phyloP scores from a whole-genome alignment of 2,329 filamentous ascomycete genomes.

The Fusarium xylarioides region DNA sequence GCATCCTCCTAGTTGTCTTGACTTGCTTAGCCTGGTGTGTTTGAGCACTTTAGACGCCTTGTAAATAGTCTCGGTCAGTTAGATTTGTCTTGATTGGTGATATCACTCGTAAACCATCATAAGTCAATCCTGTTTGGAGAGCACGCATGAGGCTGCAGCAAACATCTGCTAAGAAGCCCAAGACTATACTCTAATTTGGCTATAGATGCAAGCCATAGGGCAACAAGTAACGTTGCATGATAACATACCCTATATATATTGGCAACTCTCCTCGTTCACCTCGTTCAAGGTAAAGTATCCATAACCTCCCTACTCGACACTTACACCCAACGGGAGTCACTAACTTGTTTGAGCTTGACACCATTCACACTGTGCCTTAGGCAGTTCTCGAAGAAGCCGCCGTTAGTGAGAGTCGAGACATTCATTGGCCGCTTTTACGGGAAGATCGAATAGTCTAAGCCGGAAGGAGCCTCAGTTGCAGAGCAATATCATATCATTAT shows the following conservation, averaged over 20 bases:
- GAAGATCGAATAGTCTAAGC: not conserved
- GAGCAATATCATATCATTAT: not conserved
- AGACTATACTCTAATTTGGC: not conserved
- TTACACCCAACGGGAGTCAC: not conserved
- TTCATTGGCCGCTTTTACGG: not conserved
- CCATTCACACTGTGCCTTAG: not conserved
- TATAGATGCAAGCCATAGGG: not conserved
- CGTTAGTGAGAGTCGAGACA: not conserved
- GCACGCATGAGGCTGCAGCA: not conserved
- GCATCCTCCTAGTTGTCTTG: not conserved
- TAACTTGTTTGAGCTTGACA: not conserved
- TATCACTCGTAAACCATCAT: not conserved
- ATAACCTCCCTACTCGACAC: not conserved
- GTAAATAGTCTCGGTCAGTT: too few species aligned
- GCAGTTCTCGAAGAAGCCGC: not conserved
- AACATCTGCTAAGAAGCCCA: not conserved
- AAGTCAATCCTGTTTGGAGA: not conserved
- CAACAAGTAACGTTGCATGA: not conserved
- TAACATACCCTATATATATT: not conserved
- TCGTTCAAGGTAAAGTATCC: not conserved
- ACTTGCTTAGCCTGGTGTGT: not conserved
- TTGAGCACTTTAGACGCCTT: not conserved
- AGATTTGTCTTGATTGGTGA: too few species aligned
- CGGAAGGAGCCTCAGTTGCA: not conserved
- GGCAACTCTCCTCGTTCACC: not conserved